Evolutionary conservation across 331 rosid genomes (phyloP).

Genomic region (Quercus lobata): DNA sequence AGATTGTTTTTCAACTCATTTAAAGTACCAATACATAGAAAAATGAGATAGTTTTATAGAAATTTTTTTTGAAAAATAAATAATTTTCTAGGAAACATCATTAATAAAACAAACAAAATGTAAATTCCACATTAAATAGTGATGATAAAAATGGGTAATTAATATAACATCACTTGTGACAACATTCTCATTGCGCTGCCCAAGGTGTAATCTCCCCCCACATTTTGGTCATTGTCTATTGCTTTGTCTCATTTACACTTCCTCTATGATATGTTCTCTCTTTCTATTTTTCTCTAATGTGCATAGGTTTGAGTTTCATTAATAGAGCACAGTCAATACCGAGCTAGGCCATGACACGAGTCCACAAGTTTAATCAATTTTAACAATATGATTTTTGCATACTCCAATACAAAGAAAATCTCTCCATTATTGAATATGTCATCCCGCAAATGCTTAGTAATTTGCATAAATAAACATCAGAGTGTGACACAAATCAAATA

Average conservation of each 20-base stretch:
- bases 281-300: neutral
- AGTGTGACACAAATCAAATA: neutral
- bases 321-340: neutral
- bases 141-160: too few relatives aligned
- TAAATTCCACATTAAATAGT: too few relatives aligned
- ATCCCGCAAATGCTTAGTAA: neutral
- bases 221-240: too few relatives aligned
- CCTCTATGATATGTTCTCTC: too few relatives aligned
- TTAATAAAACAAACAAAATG: too few relatives aligned
- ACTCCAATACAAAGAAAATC: neutral
- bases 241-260: too few relatives aligned
- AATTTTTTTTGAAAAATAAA: rapidly evolving
- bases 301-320: neutral
- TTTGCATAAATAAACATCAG: neutral
- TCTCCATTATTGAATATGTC: neutral
- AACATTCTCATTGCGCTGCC: too few relatives aligned
- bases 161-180: too few relatives aligned
- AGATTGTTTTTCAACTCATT: too few relatives aligned
- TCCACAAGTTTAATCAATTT: neutral
- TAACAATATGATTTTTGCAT: neutral
- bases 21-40: rapidly evolving
- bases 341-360: neutral
- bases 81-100: rapidly evolving
- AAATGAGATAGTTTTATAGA: too few relatives aligned
- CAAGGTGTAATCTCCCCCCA: too few relatives aligned